A percentile compares a stretch with the other conserved stretches of the same genome.
phyloP scores from a whole-genome alignment of 164 flowering plant genomes.

The Amborella trichopoda region DNA sequence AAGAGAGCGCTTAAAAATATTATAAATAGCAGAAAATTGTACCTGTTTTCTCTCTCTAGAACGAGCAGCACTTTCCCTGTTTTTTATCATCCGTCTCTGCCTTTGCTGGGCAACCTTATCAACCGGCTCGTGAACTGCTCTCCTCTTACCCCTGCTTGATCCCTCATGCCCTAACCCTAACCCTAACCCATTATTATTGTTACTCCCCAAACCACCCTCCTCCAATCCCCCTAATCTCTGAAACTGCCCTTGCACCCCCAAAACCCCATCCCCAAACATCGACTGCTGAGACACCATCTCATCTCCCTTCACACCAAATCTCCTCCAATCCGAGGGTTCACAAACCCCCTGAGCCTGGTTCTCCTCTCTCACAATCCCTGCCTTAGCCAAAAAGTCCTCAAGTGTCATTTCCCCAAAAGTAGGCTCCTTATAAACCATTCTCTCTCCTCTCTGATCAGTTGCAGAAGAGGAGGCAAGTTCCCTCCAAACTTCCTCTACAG shows the following conservation, averaged over 20 bases:
- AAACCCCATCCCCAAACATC: slow-evolving; percentile 19
- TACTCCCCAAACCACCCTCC: no score
- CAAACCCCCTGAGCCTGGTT: slow-evolving; percentile 22
- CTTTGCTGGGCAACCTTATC: slow-evolving; percentile 66
- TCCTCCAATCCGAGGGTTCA: slow-evolving; percentile 23
- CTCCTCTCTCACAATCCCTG: slow-evolving; percentile 31
- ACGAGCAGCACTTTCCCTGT: slow-evolving; percentile 69
- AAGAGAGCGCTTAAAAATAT: no score
- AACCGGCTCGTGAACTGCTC: slow-evolving; percentile 24
- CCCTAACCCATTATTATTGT: no score
- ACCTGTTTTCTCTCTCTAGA: slow-evolving; percentile 79
- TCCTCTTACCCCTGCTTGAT: slow-evolving; percentile 26
- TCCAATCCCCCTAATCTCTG: slow-evolving; percentile 20
- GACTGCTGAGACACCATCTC: slow-evolving; percentile 10
- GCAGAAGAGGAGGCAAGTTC: slow-evolving; percentile 24
- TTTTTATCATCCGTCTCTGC: slow-evolving; percentile 76
- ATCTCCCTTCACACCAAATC: slow-evolving; percentile 18
- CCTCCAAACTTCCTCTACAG: slow-evolving; percentile 52
- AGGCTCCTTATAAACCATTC: slow-evolving; percentile 13
- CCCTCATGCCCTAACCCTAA: slow-evolving; percentile 16
- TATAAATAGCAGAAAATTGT: no score
- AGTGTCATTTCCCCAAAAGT: slow-evolving; percentile 47
- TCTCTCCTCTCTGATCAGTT: slow-evolving; percentile 3
- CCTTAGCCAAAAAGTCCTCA: slow-evolving; percentile 58
- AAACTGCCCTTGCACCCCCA: slow-evolving; percentile 3